Percentiles rank a stretch among this genome's conserved stretches.
Evolutionary conservation across 805 yeast species (phyloP).

Genomic region (Suhomyces faveliae): DNA sequence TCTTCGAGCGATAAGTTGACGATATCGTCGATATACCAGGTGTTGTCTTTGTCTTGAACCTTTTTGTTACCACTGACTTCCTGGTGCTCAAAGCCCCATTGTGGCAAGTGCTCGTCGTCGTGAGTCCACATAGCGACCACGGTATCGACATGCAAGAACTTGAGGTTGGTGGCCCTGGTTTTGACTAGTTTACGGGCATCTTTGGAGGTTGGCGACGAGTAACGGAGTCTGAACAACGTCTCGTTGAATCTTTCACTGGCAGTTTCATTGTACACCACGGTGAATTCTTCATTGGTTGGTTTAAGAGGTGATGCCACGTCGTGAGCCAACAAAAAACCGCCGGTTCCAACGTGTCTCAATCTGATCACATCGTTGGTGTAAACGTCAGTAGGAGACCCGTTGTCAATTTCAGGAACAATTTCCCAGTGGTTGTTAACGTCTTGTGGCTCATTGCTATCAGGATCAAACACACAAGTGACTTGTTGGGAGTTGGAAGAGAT

Average conservation of each 20-base stretch:
- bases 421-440: slow-evolving; percentile 84
- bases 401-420: slow-evolving; percentile 58
- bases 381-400: slow-evolving; percentile 33
- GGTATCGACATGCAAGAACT: slow-evolving; percentile 78
- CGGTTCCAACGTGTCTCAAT: slow-evolving; percentile 75
- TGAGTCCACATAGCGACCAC: slow-evolving; percentile 95
- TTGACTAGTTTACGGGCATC: slow-evolving; percentile 52
- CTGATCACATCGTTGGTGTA: slow-evolving; percentile 72
- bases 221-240: slow-evolving; percentile 75
- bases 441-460: slow-evolving; percentile 25
- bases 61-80: slow-evolving; percentile 96
- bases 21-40: slow-evolving; percentile 77
- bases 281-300: slow-evolving; percentile 93
- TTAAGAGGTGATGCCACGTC: slow-evolving; percentile 93
- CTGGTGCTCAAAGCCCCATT: slow-evolving; percentile 90
- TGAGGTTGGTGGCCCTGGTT: slow-evolving; percentile 68
- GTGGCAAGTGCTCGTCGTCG: slow-evolving; percentile 79
- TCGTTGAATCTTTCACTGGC: slow-evolving; percentile 55
- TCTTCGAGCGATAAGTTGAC: slow-evolving; percentile 54
- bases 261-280: slow-evolving; percentile 62
- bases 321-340: slow-evolving; percentile 80
- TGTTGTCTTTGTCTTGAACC: slow-evolving; percentile 59
- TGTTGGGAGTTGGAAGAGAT: slow-evolving; percentile 93
- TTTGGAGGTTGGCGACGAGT: slow-evolving; percentile 41
- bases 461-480: slow-evolving; percentile 67